These are phyloP conservation scores for Blakeslea trispora DNA, from an alignment of 371 early-diverging fungal species.

Conservation along the genomic window DNA sequence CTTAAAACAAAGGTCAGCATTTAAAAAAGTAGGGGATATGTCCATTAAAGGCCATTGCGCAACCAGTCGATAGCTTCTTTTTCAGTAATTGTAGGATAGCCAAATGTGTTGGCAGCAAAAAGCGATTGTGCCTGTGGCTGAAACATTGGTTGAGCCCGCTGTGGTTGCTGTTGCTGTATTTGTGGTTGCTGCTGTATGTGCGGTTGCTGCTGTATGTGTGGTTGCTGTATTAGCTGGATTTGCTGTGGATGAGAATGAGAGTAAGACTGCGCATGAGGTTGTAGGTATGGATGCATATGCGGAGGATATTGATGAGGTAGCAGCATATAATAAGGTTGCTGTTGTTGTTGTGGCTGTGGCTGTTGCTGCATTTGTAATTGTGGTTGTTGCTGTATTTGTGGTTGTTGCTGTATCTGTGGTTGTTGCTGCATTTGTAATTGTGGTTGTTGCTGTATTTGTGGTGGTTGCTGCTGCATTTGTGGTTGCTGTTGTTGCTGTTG, in stretches of 20 bases:
- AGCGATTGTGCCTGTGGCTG: constrained; percentile 5
- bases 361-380: too few species aligned
- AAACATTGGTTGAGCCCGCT: constrained; percentile 4
- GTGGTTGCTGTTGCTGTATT: constrained; percentile 10
- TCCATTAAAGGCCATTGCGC: constrained; percentile 26
- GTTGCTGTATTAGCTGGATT: too few species aligned
- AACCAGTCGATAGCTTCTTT: constrained; percentile 46
- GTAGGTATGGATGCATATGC: too few species aligned
- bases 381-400: background rate
- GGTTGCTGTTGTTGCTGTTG: constrained; percentile 2
- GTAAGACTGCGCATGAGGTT: too few species aligned
- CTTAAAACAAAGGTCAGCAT: too few species aligned
- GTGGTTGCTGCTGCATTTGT: constrained; percentile 1
- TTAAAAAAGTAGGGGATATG: too few species aligned
- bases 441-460: background rate
- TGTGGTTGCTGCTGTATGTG: constrained; percentile 13
- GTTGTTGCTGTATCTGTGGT: constrained; percentile 4
- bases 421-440: constrained; percentile 1
- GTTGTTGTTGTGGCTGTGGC: too few species aligned
- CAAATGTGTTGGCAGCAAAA: constrained; percentile 14
- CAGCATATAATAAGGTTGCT: too few species aligned
- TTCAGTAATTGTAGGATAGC: constrained; percentile 30
- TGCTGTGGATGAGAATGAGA: too few species aligned
- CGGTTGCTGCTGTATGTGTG: background rate
- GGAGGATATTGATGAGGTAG: too few species aligned